phyloP scores from a whole-genome alignment of 805 yeast genomes.

The Kazachstania bromeliacearum region DNA sequence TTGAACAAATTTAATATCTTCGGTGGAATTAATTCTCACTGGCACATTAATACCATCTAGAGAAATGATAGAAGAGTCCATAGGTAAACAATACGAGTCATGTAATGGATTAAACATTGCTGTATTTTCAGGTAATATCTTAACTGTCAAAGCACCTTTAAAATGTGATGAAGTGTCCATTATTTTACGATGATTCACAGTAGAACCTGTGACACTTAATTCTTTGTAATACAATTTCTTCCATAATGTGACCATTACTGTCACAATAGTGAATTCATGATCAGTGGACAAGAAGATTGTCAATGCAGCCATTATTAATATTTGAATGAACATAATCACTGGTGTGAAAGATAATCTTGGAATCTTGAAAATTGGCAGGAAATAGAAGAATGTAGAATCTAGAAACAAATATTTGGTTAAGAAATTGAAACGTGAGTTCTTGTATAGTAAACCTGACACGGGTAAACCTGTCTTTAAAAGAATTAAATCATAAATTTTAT shows the following conservation, averaged over 20 bases:
- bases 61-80: conserved; percentile 16
- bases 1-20: conserved; percentile 58
- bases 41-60: conserved; percentile 38
- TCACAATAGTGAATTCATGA: conserved; percentile 37
- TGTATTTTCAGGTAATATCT: conserved; percentile 84
- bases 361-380: conserved; percentile 64
- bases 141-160: conserved; percentile 77
- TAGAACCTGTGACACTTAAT: conserved; percentile 43
- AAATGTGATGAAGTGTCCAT: conserved; percentile 42
- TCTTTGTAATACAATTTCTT: conserved; percentile 35
- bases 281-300: conserved; percentile 50
- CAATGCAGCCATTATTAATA: conserved; percentile 36
- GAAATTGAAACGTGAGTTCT: conserved; percentile 46
- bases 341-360: conserved; percentile 64
- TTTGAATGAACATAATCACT: conserved; percentile 41
- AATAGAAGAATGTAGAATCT: conserved; percentile 63
- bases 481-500: conserved; percentile 67
- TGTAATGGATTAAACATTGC: conserved; percentile 73
- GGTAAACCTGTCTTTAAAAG: conserved; percentile 40
- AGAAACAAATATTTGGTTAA: conserved; percentile 60
- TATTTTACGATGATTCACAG: conserved; percentile 26
- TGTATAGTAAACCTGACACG: conserved; percentile 28
- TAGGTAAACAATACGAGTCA: conserved; percentile 52
- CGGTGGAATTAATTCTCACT: conserved; percentile 69
- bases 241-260: conserved; percentile 35